phyloP scores from a whole-genome alignment of 1,139 yeast species.

The Zygoascus meyerae region DNA sequence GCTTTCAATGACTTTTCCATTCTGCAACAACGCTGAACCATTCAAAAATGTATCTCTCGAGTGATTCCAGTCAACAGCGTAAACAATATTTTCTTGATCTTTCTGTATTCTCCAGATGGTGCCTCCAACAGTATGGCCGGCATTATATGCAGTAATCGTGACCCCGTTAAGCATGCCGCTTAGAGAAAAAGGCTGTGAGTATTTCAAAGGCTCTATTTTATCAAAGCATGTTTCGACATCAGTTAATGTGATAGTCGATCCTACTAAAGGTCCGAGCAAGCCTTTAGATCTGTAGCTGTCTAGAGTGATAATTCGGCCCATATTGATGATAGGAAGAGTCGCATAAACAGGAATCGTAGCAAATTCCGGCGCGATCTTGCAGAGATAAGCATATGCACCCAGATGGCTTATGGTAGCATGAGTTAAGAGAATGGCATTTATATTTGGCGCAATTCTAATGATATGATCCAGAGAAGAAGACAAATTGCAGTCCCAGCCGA shows the following conservation, averaged over 20 bases:
- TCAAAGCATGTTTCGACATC: constrained; percentile 82
- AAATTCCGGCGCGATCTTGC: constrained; percentile 59
- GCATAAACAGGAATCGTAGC: constrained; percentile 72
- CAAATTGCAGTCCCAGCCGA: constrained; percentile 37
- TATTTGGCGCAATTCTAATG: constrained; percentile 14
- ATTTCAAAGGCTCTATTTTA: constrained; percentile 60
- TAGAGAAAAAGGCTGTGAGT: constrained; percentile 57
- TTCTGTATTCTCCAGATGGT: constrained; percentile 75
- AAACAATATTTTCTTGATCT: constrained; percentile 70
- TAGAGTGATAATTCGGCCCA: constrained; percentile 80
- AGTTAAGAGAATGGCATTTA: constrained; percentile 61
- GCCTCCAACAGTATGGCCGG: constrained; percentile 95
- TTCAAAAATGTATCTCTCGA: constrained; percentile 80
- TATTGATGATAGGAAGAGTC: constrained; percentile 78
- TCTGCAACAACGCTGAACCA: constrained; percentile 59
- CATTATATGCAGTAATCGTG: constrained; percentile 73
- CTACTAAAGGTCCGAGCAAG: constrained; percentile 61
- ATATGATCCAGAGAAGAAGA: constrained; percentile 25
- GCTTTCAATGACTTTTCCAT: constrained; percentile 54
- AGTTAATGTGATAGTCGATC: constrained; percentile 56
- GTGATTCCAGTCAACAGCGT: constrained; percentile 95
- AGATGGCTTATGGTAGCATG: constrained; percentile 79
- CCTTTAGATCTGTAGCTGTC: constrained; percentile 74
- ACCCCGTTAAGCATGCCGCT: constrained; percentile 50
- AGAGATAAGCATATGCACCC: constrained; percentile 72